These are phyloP conservation scores for Saccharomycopsis vini DNA, from an alignment of 805 yeast species.

Conservation along the genomic window DNA sequence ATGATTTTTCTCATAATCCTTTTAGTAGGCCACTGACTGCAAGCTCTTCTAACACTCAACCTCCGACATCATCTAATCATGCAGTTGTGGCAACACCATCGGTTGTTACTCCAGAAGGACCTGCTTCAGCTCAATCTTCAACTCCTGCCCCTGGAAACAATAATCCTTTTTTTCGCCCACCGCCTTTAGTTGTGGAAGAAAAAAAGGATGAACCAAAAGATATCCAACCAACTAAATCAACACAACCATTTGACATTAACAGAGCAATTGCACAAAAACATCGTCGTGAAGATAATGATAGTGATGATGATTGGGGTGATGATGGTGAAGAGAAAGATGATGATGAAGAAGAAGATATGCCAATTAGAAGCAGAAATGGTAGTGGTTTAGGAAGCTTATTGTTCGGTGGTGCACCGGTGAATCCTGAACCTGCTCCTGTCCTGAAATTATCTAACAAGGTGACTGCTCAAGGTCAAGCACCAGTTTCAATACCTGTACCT, in stretches of 20 bases:
- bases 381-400: conserved; percentile 15
- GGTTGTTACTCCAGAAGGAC: not conserved
- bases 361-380: conserved; percentile 12
- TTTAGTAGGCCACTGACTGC: not conserved
- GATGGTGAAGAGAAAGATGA: conserved; percentile 14
- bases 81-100: not conserved
- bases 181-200: conserved; percentile 5
- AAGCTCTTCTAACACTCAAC: not conserved
- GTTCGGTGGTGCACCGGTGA: conserved; percentile 12
- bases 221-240: not conserved
- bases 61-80: not conserved
- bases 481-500: not conserved
- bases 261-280: conserved; percentile 13
- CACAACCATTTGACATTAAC: conserved; percentile 13
- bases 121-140: not conserved
- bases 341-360: conserved; percentile 18
- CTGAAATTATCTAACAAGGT: not conserved
- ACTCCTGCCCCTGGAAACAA: conserved; percentile 6
- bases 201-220: not conserved
- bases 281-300: conserved; percentile 5
- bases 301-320: conserved; percentile 19
- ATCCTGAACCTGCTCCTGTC: conserved; percentile 1
- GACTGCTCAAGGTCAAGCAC: not conserved
- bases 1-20: not conserved
- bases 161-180: conserved; percentile 10